Base-by-base conservation (phyloP, 768 basidiomycete genomes). In the Roridomyces roridus region DNA sequence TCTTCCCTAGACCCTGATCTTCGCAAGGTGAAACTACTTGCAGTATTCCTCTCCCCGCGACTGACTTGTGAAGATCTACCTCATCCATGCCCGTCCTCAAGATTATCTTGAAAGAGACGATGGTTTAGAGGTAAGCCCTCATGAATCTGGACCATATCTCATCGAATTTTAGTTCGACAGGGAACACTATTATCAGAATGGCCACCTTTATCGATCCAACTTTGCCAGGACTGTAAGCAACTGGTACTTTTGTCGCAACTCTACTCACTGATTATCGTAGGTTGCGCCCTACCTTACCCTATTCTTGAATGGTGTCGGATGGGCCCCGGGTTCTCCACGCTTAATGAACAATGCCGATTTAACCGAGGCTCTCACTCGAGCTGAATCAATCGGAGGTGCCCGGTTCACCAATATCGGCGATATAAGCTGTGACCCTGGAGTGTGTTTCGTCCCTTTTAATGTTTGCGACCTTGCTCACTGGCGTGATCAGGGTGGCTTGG, bases 351-450 rank as follows among this genome's bases (percentile, higher is more conserved):
- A 81, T 18, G 76, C 77, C 0, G 85, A 91, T 59, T 76, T 95
- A 8, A 68, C 72, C 0, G 68, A 70, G 2, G 81, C 86, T 0
- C 77, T 88, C 7, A 59, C 72, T 29, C 75, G 71, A 4, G 88
- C 85, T 0, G 75, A 77, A 35, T 68, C 74, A 8, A 64, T 88
- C 2, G 82, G 83, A 7, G 79, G 74, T 3, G 83, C 78, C 15
- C 77, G 90, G 21, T 88, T 88, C 64, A 80, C 80, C 9, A 88
- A 85, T 50, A 81, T 97, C 21, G 92, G 91, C 2, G 95, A 97
- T 67, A 89, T 97, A 34, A 93, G 86, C 59, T 96, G 94, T 67
- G 95, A 97, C 67, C 78, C 93, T n/a, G 82, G 85, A 67, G 91
- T 88, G 49, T 18, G 77, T 29, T 12, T 28, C 15, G 49, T 12